Evolutionary conservation across 2,329 filamentous ascomycete species (phyloP).

Genomic region (Aspergillus novoparasiticus): DNA sequence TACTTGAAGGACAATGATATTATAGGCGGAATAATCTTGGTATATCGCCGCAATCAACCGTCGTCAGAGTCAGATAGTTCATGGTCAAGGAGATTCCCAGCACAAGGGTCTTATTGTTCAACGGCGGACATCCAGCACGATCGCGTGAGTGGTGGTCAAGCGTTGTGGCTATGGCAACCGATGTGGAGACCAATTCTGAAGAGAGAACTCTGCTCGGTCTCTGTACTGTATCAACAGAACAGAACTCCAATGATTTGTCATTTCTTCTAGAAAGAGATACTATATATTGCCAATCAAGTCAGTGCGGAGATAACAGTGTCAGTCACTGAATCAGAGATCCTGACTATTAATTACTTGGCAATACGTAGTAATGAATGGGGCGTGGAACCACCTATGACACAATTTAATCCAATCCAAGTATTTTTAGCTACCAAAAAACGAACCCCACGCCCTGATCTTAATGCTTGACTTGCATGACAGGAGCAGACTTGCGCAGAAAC

Average conservation of each 20-base stretch:
- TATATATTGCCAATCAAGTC: background rate
- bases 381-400: conserved; percentile 1
- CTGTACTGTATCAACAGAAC: background rate
- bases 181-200: background rate
- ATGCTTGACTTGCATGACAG: conserved; percentile 6
- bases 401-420: background rate
- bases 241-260: background rate
- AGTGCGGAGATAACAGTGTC: background rate
- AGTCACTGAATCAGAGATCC: background rate
- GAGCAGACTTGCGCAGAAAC: background rate
- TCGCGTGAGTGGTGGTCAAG: background rate
- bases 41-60: background rate
- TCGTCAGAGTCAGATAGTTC: background rate
- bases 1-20: background rate
- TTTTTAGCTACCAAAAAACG: background rate
- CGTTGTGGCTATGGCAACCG: background rate
- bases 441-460: background rate
- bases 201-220: background rate
- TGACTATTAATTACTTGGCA: background rate
- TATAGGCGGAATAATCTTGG: background rate
- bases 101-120: background rate
- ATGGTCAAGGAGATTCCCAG: background rate
- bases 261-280: background rate
- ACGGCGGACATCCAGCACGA: background rate
- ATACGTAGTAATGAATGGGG: too few relatives aligned